Base-by-base conservation (phyloP, 2,329 filamentous ascomycete species). In the Aspergillus persii region DNA sequence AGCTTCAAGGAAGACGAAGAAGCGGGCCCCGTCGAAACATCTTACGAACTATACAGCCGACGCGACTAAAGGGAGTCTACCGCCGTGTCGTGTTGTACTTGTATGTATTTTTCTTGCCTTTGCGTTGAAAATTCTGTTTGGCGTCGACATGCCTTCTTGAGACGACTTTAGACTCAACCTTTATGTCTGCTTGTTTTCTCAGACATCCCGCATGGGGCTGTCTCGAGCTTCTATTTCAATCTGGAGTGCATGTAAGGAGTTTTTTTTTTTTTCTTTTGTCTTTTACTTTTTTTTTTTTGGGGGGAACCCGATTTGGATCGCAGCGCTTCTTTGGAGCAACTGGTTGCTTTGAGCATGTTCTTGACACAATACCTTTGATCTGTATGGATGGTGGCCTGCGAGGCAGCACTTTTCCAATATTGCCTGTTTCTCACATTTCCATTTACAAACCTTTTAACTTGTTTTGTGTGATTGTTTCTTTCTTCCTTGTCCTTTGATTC, bases 1-100 rank as follows among this genome's bases (percentile, higher is more conserved):
- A 75, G 74, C 54, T 73, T 74, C 58, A 77, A 76, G 60, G 73
- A 76, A 56, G 76, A 78, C 58, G 76, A 78, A 63, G 76, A 78
- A 64, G 51, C 60, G 4, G 69, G 67, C 29, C 64, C 66, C 23
- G 69, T 67, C 33, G 75, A 77, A 58, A 72, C 70, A 48, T 74
- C 72, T n/a, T 77, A 75, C 57, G 75, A 78, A 66, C 71, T 75
- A 39, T 66, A 66, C 58, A 70, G 68, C 57, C 71, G 71, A 56
- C 69, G 71, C 49, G 71, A 75, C 60, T 75, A 66, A 64, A 61
- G 30, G 49, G 12, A n/a, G 15, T 41, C 36, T 15, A 41, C 3
- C 36, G 36, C 15, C 36, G 36, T 41, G 36, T n/a, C 15, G 15
- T 12, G 12, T 41, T 41, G 36, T 41, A 41, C 36, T 41, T 41